A percentile compares a stretch with the other conserved stretches of the same genome.
Evolutionary conservation across 2,329 filamentous ascomycete species (phyloP).

Genomic region (Scolecobasidium constrictum): DNA sequence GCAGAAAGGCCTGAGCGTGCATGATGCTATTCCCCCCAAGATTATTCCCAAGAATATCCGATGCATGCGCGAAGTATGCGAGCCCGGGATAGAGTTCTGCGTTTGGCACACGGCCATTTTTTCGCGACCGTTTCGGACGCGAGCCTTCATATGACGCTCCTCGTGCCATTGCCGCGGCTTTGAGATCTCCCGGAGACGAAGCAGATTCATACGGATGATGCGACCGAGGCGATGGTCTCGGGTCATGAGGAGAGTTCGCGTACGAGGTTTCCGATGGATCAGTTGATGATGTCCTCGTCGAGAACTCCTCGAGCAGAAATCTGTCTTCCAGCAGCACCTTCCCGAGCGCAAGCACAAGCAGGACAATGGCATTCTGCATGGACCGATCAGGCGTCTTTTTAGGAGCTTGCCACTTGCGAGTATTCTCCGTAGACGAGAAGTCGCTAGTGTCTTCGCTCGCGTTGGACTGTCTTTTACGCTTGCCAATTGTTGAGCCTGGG

Average conservation of each 20-base stretch:
- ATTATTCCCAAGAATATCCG: slow-evolving; percentile 75
- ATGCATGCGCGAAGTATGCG: slow-evolving; percentile 79
- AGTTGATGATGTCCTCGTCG: neutral
- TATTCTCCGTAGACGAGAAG: slow-evolving; percentile 12
- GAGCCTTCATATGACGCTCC: neutral
- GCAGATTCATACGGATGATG: slow-evolving; percentile 9
- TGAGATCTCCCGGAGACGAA: neutral
- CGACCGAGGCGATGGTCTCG: slow-evolving; percentile 13
- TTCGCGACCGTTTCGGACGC: slow-evolving; percentile 2
- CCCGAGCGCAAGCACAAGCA: slow-evolving; percentile 76
- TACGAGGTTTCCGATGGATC: neutral
- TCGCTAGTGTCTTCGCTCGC: neutral
- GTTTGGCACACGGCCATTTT: slow-evolving; percentile 40
- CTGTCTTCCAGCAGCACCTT: slow-evolving; percentile 57
- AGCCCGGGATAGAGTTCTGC: slow-evolving; percentile 81
- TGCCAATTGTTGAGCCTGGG: slow-evolving; percentile 1
- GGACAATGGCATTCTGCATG: slow-evolving; percentile 68
- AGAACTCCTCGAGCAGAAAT: slow-evolving; percentile 28
- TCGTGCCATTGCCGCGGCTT: slow-evolving; percentile 22
- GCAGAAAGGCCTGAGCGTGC: slow-evolving; percentile 73
- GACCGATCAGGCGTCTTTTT: slow-evolving; percentile 46
- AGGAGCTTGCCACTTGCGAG: slow-evolving; percentile 18
- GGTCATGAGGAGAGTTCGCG: slow-evolving; percentile 11
- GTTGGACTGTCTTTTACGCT: slow-evolving; percentile 4
- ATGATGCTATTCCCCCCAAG: slow-evolving; percentile 68